These are phyloP conservation scores for Fusarium scirpi DNA, from an alignment of 2,329 filamentous ascomycete genomes.

Conservation along the genomic window DNA sequence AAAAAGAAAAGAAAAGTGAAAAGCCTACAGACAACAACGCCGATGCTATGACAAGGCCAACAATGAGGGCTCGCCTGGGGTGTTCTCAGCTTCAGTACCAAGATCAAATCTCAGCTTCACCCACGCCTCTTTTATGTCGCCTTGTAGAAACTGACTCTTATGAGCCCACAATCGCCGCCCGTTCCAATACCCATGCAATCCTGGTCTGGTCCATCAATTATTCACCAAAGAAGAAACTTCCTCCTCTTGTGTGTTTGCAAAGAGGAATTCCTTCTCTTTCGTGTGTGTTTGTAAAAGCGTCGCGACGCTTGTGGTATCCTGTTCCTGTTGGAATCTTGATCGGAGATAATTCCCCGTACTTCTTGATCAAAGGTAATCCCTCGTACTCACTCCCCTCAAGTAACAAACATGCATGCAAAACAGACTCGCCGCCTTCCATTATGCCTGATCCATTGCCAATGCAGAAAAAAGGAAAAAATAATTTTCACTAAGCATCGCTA, in stretches of 20 bases:
- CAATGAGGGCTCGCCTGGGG: background rate
- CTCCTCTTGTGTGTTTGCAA: conserved; percentile 8
- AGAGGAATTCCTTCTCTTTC: background rate
- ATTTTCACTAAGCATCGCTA: conserved; percentile 42
- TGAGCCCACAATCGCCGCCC: conserved; percentile 39
- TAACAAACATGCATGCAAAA: conserved; percentile 33
- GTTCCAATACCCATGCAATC: conserved; percentile 17
- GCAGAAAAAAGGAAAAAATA: conserved; percentile 31
- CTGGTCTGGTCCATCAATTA: conserved; percentile 5
- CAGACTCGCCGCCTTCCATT: conserved; percentile 32
- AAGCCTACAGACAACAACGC: conserved; percentile 31
- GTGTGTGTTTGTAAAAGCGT: conserved; percentile 27
- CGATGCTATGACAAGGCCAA: conserved; percentile 45
- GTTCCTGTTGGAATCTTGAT: background rate
- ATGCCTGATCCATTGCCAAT: conserved; percentile 29
- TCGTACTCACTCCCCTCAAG: conserved; percentile 2
- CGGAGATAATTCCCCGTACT: too few species aligned
- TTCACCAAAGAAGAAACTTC: background rate
- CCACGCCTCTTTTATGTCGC: conserved; percentile 20
- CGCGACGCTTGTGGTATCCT: conserved; percentile 24
- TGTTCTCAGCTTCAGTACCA: background rate
- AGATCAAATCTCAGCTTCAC: too few species aligned
- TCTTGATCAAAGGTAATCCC: background rate
- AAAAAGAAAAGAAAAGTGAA: background rate
- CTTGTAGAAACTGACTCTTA: conserved; percentile 13